Evolutionary conservation across 768 basidiomycete species (phyloP).

Genomic region (Amanita rimosa): DNA sequence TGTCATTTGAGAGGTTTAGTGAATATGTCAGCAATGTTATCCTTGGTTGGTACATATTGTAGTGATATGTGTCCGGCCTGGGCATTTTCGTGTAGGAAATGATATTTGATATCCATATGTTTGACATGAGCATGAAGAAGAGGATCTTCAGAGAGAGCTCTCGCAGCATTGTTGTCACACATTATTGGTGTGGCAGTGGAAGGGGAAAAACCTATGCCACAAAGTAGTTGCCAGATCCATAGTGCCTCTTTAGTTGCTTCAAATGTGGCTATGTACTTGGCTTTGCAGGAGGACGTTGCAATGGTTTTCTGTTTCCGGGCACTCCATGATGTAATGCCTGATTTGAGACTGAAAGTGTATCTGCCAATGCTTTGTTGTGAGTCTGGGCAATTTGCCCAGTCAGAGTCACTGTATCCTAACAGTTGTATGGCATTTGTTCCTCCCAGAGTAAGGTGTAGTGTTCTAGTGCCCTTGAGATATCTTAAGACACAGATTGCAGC

Average conservation of each 20-base stretch:
- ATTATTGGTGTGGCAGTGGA: constrained; percentile 6
- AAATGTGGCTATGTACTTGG: constrained; percentile 24
- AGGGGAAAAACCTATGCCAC: neutral
- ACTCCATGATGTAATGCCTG: constrained; percentile 11
- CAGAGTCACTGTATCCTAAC: constrained; percentile 12
- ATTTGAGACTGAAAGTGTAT: constrained; percentile 10
- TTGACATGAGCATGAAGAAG: constrained; percentile 21
- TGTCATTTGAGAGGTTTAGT: constrained; percentile 23
- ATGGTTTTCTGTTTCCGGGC: constrained; percentile 18
- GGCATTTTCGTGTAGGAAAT: constrained; percentile 23
- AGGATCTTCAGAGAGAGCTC: constrained; percentile 19
- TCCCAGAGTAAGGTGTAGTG: neutral
- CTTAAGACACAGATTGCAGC: constrained; percentile 13
- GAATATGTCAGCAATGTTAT: constrained; percentile 25
- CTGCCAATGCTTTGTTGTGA: constrained; percentile 11
- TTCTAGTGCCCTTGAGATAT: constrained; percentile 10
- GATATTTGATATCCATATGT: constrained; percentile 28
- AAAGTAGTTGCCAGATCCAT: constrained; percentile 14
- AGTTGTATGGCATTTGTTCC: constrained; percentile 1
- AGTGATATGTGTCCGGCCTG: constrained; percentile 14
- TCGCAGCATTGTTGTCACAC: constrained; percentile 23
- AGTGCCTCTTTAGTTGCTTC: constrained; percentile 20
- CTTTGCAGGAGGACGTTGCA: constrained; percentile 23
- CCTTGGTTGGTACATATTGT: constrained; percentile 16
- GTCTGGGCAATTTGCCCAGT: constrained; percentile 13